A percentile compares a stretch with the other conserved stretches of the same genome.
Conservation (phyloP, 73 alveolate genomes). For the Tetrahymena malaccensis region DNA sequence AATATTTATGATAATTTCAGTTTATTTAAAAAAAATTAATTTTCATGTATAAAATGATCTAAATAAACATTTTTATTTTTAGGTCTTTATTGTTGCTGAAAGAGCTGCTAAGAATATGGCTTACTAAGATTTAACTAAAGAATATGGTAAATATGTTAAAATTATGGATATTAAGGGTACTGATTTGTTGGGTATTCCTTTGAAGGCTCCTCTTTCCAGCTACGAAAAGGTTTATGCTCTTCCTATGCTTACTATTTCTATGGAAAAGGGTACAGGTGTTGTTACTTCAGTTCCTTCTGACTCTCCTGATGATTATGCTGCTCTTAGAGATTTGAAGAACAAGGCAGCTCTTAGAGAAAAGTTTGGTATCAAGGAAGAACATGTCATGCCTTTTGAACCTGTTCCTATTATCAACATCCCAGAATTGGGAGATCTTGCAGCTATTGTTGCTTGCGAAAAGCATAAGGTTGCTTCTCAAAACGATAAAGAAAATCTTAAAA, state of each 20-base stretch:
- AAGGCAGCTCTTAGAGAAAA: constrained; percentile 80
- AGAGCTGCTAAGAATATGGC: constrained; percentile 88
- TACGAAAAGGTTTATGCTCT: constrained; percentile 83
- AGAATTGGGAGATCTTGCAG: constrained; percentile 69
- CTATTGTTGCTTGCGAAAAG: constrained; percentile 71
- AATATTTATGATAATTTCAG: too few species aligned
- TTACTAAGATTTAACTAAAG: constrained; percentile 82
- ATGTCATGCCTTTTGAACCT: constrained; percentile 81
- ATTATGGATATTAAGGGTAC: constrained; percentile 65
- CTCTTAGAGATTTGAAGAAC: constrained; percentile 79
- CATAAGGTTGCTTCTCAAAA: constrained; percentile 72
- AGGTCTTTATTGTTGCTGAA: constrained; percentile 67
- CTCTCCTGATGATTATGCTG: constrained; percentile 96
- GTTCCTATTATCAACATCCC: constrained; percentile 89
- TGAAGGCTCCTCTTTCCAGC: constrained; percentile 84
- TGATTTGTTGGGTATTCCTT: constrained; percentile 78
- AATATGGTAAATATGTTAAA: constrained; percentile 34
- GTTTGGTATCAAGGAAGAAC: constrained; percentile 72
- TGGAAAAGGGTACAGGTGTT: constrained; percentile 97
- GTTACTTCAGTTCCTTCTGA: constrained; percentile 97
- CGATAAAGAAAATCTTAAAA: constrained; percentile 76
- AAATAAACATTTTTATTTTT: not conserved
- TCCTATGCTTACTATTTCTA: constrained; percentile 93
- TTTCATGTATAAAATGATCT: too few species aligned
- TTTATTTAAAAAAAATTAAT: too few species aligned